These are phyloP conservation scores for Naegleria gruberi DNA, from an alignment of 208 protist genomes.

Conservation along the genomic window DNA sequence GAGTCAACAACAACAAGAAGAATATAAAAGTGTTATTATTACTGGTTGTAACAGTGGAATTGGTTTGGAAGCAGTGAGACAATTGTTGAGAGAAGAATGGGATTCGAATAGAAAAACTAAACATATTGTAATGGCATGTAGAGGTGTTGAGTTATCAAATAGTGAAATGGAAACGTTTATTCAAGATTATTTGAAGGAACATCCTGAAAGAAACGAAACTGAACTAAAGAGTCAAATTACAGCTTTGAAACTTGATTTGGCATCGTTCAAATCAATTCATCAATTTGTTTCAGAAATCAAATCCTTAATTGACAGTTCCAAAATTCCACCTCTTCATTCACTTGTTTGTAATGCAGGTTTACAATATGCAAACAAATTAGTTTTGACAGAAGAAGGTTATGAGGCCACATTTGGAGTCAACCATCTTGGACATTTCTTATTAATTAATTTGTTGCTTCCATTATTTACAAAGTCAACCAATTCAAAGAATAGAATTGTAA, in stretches of 20 bases:
- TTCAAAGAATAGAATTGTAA: neutral
- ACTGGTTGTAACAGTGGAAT: neutral
- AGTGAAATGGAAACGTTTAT: neutral
- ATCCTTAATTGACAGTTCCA: neutral
- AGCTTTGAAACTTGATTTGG: neutral
- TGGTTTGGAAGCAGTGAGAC: neutral
- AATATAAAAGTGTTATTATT: neutral
- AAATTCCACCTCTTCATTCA: neutral
- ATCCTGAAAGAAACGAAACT: neutral
- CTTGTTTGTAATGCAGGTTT: conserved; percentile 9
- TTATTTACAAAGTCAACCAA: neutral
- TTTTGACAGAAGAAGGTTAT: neutral
- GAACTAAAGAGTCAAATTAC: neutral
- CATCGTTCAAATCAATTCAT: neutral
- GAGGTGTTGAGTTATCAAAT: neutral
- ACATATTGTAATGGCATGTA: neutral
- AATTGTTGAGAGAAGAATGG: neutral
- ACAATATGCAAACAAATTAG: too few relatives aligned
- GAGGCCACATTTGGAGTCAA: neutral
- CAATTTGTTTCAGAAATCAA: neutral
- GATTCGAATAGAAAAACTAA: too few relatives aligned
- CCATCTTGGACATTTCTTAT: conserved; percentile 1
- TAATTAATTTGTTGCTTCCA: neutral
- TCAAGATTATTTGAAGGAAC: too few relatives aligned
- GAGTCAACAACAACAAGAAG: too few relatives aligned